Evolutionary conservation across 495 filamentous ascomycete species (phyloP).

Genomic region (Zalerion maritima): DNA sequence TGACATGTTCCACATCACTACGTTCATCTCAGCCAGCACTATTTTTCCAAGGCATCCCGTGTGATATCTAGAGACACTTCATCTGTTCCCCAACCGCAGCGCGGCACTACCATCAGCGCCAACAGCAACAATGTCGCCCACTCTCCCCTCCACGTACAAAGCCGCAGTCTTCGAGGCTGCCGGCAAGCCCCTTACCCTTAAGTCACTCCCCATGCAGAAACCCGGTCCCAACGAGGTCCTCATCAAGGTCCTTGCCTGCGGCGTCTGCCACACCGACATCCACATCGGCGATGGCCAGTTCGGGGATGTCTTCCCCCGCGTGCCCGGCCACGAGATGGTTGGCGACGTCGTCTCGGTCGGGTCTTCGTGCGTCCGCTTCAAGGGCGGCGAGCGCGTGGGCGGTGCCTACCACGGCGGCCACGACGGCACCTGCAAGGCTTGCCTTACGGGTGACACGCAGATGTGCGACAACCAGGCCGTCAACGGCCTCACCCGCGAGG

Average conservation of each 20-base stretch:
- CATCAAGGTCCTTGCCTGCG: slow-evolving; percentile 38
- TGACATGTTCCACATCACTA: too few relatives aligned
- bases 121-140: slow-evolving; percentile 10
- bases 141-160: slow-evolving; percentile 36
- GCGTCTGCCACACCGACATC: slow-evolving; percentile 36
- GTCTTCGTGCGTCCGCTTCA: slow-evolving; percentile 26
- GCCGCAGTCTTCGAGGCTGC: slow-evolving; percentile 27
- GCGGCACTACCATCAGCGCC: background rate
- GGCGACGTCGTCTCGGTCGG: slow-evolving; percentile 37
- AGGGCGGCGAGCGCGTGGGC: slow-evolving; percentile 35
- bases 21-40: too few relatives aligned
- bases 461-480: slow-evolving; percentile 36
- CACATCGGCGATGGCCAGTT: slow-evolving; percentile 21
- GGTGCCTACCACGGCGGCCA: slow-evolving; percentile 41
- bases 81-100: slow-evolving; percentile 1
- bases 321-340: slow-evolving; percentile 41
- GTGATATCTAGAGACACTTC: slow-evolving; percentile 1
- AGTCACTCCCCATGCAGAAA: slow-evolving; percentile 26
- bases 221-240: slow-evolving; percentile 32
- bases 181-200: slow-evolving; percentile 23
- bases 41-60: too few relatives aligned
- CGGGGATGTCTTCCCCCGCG: slow-evolving; percentile 31
- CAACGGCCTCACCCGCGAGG: slow-evolving; percentile 38
- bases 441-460: slow-evolving; percentile 34
- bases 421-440: slow-evolving; percentile 32